Base-by-base conservation (phyloP, 371 early-diverging fungal species). In the Circinella minor region DNA sequence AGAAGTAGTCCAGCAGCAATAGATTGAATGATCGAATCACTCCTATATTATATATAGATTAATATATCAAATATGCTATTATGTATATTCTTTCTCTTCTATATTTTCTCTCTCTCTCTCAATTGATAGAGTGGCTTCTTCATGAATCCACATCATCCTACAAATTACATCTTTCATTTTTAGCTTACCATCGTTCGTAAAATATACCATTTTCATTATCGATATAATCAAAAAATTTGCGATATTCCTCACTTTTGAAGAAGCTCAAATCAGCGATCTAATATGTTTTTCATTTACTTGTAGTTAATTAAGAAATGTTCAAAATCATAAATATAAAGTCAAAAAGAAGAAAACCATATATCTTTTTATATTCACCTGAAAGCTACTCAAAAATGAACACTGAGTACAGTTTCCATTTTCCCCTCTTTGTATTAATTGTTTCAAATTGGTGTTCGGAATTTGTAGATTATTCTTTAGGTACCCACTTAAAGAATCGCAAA, bases 161-260 rank as follows among this genome's bases (percentile, higher is more conserved):
- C 6, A 0, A 27, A 27, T 27, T 27, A 27, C 27, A 27, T 63
- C 61, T 2, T 49, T 13, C 11, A 43, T 57, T 20, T 11, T 36
- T 36, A 47, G 10, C 71, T 38, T 72, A 76, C 85, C 82, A 86
- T 77, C 95, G 82, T 74, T 98, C 99, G 77, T 97, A 97, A 75
- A 93, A 98, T 77, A 98, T 97, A 1, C 91, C 96, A 20, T 94
- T 94, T 5, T 86, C 69, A 59, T 80, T 65, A 74, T 98, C 97
- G 48, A 98, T 78, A 64, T 86, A 86, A 36, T 92, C 78, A 69
- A 98, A 96, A 74, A 89, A 95, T 18, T 85, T 79, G 64, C 80
- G 81, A 76, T 96, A 97, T n/a, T 84, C 81, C 20, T 88, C 71
- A 17, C 79, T 70, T 68, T 67, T 72, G 59, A 73, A 82, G 65